phyloP scores from a whole-genome alignment of 345 rosid species.

The Gossypium raimondii region DNA sequence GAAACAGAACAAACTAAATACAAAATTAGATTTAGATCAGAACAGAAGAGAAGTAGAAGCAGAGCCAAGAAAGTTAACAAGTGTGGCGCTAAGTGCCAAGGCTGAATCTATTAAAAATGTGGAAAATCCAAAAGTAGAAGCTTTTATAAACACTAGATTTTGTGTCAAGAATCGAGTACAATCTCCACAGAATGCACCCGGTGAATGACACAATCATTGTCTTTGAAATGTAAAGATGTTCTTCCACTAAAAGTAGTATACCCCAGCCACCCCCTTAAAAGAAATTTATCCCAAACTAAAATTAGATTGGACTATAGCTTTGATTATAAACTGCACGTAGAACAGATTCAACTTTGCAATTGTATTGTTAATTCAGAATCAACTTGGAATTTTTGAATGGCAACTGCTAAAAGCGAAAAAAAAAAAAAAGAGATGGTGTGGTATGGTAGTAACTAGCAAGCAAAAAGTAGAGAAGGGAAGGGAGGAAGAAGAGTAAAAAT shows the following conservation, averaged over 20 bases:
- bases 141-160: constrained; percentile 50
- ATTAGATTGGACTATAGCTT: constrained; percentile 4
- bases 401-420: neutral
- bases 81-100: constrained; percentile 36
- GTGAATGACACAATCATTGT: constrained; percentile 59
- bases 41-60: neutral
- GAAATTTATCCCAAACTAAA: constrained; percentile 14
- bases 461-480: neutral
- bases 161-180: constrained; percentile 49
- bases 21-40: neutral
- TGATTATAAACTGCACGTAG: constrained; percentile 25
- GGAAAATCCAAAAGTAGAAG: constrained; percentile 79
- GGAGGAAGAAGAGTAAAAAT: constrained; percentile 1
- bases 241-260: constrained; percentile 23
- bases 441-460: neutral
- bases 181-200: constrained; percentile 48
- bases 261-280: constrained; percentile 25
- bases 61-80: neutral
- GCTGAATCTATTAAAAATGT: constrained; percentile 51
- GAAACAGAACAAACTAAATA: neutral
- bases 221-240: constrained; percentile 22
- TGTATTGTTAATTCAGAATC: neutral
- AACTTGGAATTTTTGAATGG: neutral
- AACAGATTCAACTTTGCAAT: constrained; percentile 8
- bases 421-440: too few relatives aligned